Percentiles rank a stretch among this genome's conserved stretches.
These are phyloP conservation scores for Botrytis sinoallii DNA, from an alignment of 2,329 filamentous ascomycete species.

Conservation along the genomic window DNA sequence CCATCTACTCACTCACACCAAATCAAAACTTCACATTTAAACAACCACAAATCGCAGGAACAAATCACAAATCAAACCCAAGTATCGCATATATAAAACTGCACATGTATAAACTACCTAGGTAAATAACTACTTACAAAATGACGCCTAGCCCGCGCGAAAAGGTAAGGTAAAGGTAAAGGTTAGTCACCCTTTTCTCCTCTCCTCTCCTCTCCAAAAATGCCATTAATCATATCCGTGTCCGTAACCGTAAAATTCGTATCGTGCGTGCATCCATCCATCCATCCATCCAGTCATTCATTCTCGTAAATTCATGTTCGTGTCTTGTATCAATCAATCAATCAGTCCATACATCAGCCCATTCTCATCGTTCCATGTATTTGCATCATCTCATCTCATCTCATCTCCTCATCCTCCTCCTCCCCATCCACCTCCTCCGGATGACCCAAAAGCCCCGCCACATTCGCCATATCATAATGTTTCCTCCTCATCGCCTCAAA, in stretches of 20 bases:
- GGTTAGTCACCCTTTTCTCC: neutral
- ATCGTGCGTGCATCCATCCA: neutral
- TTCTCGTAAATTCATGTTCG: neutral
- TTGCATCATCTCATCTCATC: conserved; percentile 22
- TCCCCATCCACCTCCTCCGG: conserved; percentile 63
- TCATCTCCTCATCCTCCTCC: conserved; percentile 47
- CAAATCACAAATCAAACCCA: neutral
- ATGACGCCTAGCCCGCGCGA: neutral
- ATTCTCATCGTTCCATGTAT: neutral
- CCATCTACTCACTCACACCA: too few species aligned
- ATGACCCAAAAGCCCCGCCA: conserved; percentile 81
- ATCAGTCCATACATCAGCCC: fast-evolving
- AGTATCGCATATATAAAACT: neutral
- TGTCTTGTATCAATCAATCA: neutral
- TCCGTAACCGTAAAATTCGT: neutral
- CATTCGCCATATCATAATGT: conserved; percentile 98
- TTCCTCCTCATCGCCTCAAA: conserved; percentile 92
- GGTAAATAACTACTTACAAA: neutral
- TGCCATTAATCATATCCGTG: neutral
- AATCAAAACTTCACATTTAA: too few species aligned
- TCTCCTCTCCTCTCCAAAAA: neutral
- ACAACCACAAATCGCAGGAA: too few species aligned
- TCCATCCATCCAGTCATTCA: neutral
- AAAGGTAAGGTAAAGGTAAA: neutral
- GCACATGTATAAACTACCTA: neutral